These are phyloP conservation scores for Colletotrichum cuscutae DNA, from an alignment of 2,329 filamentous ascomycete genomes.

Conservation along the genomic window DNA sequence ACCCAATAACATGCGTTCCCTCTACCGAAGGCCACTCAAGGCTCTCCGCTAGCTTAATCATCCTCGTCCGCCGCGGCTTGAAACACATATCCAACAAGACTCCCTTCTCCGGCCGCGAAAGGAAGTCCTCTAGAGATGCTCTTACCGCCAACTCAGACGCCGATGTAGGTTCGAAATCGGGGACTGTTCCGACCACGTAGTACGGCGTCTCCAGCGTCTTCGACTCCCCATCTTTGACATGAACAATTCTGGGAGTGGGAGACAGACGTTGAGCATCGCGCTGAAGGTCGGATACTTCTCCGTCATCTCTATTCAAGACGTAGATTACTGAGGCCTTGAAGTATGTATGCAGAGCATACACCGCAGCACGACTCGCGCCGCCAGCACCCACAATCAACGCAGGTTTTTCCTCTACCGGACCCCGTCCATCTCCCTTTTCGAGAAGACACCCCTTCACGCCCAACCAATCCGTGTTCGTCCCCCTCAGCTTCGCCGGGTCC, in stretches of 20 bases:
- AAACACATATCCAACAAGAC: constrained; percentile 55
- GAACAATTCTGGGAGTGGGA: constrained; percentile 39
- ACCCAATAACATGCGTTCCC: constrained; percentile 52
- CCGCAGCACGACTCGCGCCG: constrained; percentile 52
- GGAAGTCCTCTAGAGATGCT: constrained; percentile 41
- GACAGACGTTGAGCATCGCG: constrained; percentile 39
- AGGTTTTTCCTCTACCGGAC: constrained; percentile 34
- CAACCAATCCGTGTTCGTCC: constrained; percentile 56
- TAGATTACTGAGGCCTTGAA: constrained; percentile 45
- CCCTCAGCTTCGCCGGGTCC: constrained; percentile 41
- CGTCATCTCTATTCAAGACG: constrained; percentile 47
- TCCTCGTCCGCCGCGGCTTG: constrained; percentile 50
- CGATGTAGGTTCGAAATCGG: constrained; percentile 47
- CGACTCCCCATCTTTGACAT: constrained; percentile 42
- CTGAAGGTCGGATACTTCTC: constrained; percentile 42
- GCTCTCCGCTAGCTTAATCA: constrained; percentile 45
- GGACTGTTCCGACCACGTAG: constrained; percentile 51
- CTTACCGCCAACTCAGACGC: constrained; percentile 41
- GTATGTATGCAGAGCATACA: constrained; percentile 45
- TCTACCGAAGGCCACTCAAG: constrained; percentile 49
- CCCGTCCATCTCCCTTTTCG: constrained; percentile 28
- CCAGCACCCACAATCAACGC: constrained; percentile 53
- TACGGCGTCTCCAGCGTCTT: constrained; percentile 39
- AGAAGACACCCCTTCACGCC: constrained; percentile 50
- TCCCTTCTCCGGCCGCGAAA: constrained; percentile 41